Evolutionary conservation across 805 yeast species (phyloP), one percentile per base, ranked within the genome.

Genomic region (Saturnispora quitensis): DNA sequence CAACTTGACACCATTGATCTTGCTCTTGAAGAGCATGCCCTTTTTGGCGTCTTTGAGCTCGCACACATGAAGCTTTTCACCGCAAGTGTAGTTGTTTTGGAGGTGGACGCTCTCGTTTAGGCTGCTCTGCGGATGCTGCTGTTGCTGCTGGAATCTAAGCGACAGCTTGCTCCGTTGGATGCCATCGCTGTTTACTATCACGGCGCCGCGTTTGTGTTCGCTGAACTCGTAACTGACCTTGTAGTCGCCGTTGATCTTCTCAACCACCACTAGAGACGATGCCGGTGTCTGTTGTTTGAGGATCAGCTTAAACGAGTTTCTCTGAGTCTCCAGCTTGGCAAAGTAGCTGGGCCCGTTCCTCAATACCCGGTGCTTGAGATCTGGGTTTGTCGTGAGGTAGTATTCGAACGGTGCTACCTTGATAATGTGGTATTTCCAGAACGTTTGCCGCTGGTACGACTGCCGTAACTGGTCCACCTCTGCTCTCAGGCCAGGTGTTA

Each of bases 361-460:
- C 50, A 84, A 76, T 56, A 74, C 76, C 36, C 77, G 63, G 61
- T 84, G 89, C 55, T 76, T 73, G 18, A 71, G 64, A 22, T 80
- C 81, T 0, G 89, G 89, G 57, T 81, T 84, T 0, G 90, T 84
- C 1, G 89, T 76, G 45, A 84, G 60, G 60, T 82, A 82, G 45
- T 81, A 66, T 56, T 77, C 81, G 34, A 53, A 45, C 40, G 71
- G 73, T 10, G 81, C 80, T 48, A 80, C 67, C 50, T 71, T 73
- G 24, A 80, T 61, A 5, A 82, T 68, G 60, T 84, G 89, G 59
- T 83, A 84, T 60, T 82, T 82, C 82, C 84, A 81, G 56, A 72
- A 76, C 17, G 72, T 48, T 38, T 64, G 67, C 9, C 43, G 38
- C 43, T 53, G 34, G 12, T 52, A 44, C 50, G 62, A 40, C 22